Percentiles rank a stretch among this genome's conserved stretches.
These are phyloP conservation scores for Huntiella decipiens DNA, from an alignment of 2,329 filamentous ascomycete genomes.

Conservation along the genomic window DNA sequence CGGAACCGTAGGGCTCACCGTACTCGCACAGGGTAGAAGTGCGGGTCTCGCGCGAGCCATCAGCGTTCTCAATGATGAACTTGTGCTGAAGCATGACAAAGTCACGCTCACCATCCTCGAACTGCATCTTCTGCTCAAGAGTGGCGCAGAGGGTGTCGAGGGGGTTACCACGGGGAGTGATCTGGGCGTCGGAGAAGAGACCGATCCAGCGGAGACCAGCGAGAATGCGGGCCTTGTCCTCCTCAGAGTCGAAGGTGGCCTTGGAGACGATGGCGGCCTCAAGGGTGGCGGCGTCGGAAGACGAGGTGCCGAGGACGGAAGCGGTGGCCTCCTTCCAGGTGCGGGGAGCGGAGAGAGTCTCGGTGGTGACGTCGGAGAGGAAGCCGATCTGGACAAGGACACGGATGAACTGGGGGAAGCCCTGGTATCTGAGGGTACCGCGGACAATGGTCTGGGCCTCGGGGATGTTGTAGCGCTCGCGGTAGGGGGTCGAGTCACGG, in stretches of 20 bases:
- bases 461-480: constrained; percentile 76
- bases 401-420: constrained; percentile 81
- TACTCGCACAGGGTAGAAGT: constrained; percentile 72
- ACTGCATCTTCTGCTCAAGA: constrained; percentile 84
- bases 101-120: constrained; percentile 64
- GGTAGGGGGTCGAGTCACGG: constrained; percentile 74
- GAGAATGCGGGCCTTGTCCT: constrained; percentile 52
- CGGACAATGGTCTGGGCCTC: constrained; percentile 80
- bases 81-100: constrained; percentile 64
- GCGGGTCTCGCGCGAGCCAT: constrained; percentile 57
- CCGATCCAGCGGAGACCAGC: constrained; percentile 54
- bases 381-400: constrained; percentile 80
- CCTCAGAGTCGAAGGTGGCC: constrained; percentile 41
- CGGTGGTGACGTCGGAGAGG: constrained; percentile 50
- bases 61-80: constrained; percentile 68
- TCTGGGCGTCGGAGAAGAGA: constrained; percentile 48
- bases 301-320: constrained; percentile 52
- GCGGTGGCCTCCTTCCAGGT: constrained; percentile 74
- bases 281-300: constrained; percentile 49
- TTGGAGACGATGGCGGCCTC: constrained; percentile 55
- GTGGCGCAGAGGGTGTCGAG: constrained; percentile 82
- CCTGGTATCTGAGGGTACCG: constrained; percentile 64
- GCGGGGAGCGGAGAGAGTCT: constrained; percentile 46
- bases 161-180: constrained; percentile 56
- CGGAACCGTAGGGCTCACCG: constrained; percentile 55